phyloP scores from a whole-genome alignment of 2,329 filamentous ascomycete species.

The Botrytis hyacinthi region DNA sequence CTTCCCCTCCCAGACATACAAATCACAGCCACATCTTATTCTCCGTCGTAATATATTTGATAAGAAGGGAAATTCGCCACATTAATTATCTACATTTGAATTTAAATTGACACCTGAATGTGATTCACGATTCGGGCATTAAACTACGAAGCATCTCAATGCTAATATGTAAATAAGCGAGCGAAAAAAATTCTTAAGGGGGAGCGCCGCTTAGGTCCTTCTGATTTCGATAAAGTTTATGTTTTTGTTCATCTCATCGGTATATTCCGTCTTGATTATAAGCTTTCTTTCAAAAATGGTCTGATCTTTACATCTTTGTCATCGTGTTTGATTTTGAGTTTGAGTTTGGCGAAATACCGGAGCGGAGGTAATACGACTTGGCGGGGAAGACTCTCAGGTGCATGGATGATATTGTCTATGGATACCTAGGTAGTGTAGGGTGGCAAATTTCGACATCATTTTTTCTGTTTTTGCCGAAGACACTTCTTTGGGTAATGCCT shows the following conservation, averaged over 20 bases:
- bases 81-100: neutral
- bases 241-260: neutral
- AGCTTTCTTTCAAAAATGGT: neutral
- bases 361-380: neutral
- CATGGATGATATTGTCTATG: neutral
- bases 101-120: neutral
- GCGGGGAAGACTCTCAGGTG: neutral
- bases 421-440: neutral
- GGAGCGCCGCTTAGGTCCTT: neutral
- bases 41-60: neutral
- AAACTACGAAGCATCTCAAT: neutral
- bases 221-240: neutral
- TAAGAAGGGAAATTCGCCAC: neutral
- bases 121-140: neutral
- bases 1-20: neutral
- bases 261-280: neutral
- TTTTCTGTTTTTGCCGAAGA: neutral
- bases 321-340: neutral
- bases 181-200: neutral
- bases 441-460: neutral
- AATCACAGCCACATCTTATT: neutral
- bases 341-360: neutral
- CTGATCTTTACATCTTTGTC: neutral
- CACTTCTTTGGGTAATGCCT: neutral
- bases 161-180: neutral